Percentiles rank a stretch among this genome's conserved stretches.
Conservation (phyloP, 139 green algal genomes). For the Raphidocelis subcapitata region DNA sequence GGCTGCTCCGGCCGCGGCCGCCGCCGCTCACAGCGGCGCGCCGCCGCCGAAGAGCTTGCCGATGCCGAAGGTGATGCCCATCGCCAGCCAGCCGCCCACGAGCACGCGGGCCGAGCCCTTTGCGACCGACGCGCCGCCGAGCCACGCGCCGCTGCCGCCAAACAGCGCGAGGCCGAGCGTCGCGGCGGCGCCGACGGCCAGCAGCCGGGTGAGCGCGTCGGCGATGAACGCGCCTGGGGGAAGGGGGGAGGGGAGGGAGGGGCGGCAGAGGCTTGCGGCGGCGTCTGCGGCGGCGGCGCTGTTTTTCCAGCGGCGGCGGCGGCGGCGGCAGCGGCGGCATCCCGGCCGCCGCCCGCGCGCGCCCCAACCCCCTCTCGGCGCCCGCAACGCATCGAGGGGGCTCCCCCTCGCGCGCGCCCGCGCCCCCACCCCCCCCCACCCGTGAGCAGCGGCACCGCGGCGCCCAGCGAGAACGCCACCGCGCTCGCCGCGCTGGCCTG, state of each 20-base stretch:
- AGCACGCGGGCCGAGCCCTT: conserved; percentile 63
- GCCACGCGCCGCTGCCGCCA: conserved; percentile 59
- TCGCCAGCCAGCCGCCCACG: conserved; percentile 79
- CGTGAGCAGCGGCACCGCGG: conserved; percentile 64
- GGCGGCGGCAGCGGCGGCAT: no score
- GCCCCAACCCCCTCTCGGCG: no score
- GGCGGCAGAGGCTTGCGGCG: no score
- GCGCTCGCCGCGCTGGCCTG: conserved; percentile 63
- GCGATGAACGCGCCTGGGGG: conserved; percentile 57
- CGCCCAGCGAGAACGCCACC: conserved; percentile 62
- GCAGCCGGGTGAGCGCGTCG: conserved; percentile 36
- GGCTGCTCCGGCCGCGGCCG: no score
- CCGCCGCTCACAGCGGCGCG: no score
- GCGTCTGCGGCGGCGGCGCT: no score
- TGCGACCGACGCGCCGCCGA: conserved; percentile 63
- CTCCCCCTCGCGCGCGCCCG: no score
- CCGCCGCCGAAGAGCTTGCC: no score
- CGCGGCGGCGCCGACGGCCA: conserved; percentile 37
- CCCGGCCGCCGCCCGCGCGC: no score
- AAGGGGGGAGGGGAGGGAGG: no score
- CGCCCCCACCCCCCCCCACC: conserved; percentile 6
- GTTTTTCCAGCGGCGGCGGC: no score
- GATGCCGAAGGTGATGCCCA: conserved; percentile 77
- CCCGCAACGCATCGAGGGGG: no score
- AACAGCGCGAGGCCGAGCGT: conserved; percentile 61